phyloP scores from a whole-genome alignment of 495 filamentous ascomycete species.

The Xylaria flabelliformis region DNA sequence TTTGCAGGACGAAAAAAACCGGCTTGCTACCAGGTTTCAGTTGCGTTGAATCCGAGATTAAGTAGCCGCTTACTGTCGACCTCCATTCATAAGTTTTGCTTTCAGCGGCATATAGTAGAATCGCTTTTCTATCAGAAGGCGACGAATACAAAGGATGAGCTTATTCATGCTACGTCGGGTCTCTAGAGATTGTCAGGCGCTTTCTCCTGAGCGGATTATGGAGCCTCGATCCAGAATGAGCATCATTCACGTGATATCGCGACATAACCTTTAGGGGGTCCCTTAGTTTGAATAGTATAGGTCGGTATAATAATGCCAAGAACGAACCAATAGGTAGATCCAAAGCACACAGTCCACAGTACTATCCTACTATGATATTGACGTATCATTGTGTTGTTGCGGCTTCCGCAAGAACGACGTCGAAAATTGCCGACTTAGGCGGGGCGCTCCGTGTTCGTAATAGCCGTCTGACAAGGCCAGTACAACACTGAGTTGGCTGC shows the following conservation, averaged over 20 bases:
- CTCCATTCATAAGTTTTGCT: background rate
- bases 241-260: conserved; percentile 38
- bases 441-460: background rate
- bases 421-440: background rate
- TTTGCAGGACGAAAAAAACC: background rate
- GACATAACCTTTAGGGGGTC: conserved; percentile 5
- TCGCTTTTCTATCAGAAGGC: background rate
- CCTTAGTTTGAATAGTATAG: background rate
- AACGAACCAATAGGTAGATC: background rate
- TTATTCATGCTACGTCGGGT: background rate
- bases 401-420: conserved; percentile 7
- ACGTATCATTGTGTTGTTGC: background rate
- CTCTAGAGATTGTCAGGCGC: background rate
- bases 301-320: background rate
- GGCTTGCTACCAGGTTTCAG: background rate
- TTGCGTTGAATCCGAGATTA: background rate
- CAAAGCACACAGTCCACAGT: background rate
- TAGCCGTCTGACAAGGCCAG: background rate
- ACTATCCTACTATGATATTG: background rate
- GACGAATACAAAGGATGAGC: too few species aligned
- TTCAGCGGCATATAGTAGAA: background rate
- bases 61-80: background rate
- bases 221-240: conserved; percentile 29
- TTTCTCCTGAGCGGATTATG: background rate
- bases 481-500: background rate